A percentile compares a stretch with the other conserved stretches of the same genome.
phyloP scores from a whole-genome alignment of 805 yeast species.

The Yamadazyma akitaensis region DNA sequence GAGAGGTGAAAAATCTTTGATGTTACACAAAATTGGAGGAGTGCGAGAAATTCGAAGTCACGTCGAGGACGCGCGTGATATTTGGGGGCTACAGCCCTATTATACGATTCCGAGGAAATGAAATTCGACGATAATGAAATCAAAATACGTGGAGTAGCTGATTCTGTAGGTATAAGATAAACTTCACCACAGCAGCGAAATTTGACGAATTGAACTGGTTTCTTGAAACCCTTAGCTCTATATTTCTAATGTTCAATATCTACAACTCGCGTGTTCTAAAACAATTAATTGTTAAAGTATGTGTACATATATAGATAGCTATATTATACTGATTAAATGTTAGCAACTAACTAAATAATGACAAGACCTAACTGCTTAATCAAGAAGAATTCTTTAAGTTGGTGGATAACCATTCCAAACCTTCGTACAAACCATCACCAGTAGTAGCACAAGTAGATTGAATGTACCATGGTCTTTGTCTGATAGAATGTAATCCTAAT shows the following conservation, averaged over 20 bases:
- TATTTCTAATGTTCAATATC: no score
- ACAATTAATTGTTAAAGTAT: not conserved
- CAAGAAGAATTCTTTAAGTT: constrained; percentile 61
- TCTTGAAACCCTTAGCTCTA: no score
- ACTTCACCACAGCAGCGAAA: no score
- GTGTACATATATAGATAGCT: not conserved
- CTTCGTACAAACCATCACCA: constrained; percentile 97
- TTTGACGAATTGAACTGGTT: no score
- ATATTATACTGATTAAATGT: constrained; percentile 1
- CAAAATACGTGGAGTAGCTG: no score
- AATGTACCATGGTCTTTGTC: constrained; percentile 99
- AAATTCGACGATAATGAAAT: no score
- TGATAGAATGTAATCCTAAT: constrained; percentile 92
- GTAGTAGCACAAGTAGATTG: constrained; percentile 99
- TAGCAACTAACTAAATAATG: not conserved
- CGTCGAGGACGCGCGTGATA: not conserved
- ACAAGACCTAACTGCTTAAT: constrained; percentile 1
- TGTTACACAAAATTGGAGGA: constrained; percentile 5
- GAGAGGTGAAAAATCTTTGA: not conserved
- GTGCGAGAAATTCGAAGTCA: constrained; percentile 1
- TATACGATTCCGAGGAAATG: not conserved
- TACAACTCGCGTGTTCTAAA: not conserved
- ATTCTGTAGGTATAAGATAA: no score
- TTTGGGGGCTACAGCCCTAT: constrained; percentile 5
- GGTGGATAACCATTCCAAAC: constrained; percentile 94